Evolutionary conservation across 2,329 filamentous ascomycete genomes (phyloP).

Genomic region (Botrytis sinoallii): DNA sequence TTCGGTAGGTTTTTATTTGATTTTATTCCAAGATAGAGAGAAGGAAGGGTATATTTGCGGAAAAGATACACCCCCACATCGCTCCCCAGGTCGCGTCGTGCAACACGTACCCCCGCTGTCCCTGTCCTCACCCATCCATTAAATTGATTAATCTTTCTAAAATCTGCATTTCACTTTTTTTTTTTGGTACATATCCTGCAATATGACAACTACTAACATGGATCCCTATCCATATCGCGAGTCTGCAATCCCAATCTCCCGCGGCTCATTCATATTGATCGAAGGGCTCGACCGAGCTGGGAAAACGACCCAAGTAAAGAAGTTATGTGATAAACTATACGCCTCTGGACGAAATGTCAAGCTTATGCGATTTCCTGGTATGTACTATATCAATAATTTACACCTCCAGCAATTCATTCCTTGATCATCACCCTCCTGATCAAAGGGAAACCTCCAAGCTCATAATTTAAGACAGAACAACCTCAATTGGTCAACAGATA

Average conservation of each 20-base stretch:
- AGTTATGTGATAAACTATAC: slow-evolving; percentile 52
- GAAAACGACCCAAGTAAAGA: slow-evolving; percentile 68
- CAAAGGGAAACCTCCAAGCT: neutral
- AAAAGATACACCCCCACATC: neutral
- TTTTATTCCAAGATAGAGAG: neutral
- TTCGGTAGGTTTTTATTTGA: neutral
- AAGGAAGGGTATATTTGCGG: too few relatives aligned
- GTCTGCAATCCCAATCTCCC: slow-evolving; percentile 31
- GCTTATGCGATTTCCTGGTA: slow-evolving; percentile 66
- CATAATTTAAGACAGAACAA: slow-evolving; percentile 55
- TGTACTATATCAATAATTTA: slow-evolving; percentile 12
- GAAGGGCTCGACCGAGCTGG: slow-evolving; percentile 71
- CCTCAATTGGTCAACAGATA: slow-evolving; percentile 66
- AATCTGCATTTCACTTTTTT: neutral
- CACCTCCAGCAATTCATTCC: neutral
- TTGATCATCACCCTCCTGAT: neutral
- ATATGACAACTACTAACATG: slow-evolving; percentile 23
- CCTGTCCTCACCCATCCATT: neutral
- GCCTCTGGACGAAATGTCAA: slow-evolving; percentile 50
- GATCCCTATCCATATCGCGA: slow-evolving; percentile 33
- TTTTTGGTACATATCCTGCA: neutral
- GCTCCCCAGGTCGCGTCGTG: neutral
- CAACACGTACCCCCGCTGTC: slow-evolving; percentile 12
- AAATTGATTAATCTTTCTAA: neutral
- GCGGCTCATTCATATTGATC: slow-evolving; percentile 65